Evolutionary conservation across 192 early-diverging fungal species (phyloP), one percentile per base, ranked within the genome.

Genomic region (Pecoramyces ruminantium): DNA sequence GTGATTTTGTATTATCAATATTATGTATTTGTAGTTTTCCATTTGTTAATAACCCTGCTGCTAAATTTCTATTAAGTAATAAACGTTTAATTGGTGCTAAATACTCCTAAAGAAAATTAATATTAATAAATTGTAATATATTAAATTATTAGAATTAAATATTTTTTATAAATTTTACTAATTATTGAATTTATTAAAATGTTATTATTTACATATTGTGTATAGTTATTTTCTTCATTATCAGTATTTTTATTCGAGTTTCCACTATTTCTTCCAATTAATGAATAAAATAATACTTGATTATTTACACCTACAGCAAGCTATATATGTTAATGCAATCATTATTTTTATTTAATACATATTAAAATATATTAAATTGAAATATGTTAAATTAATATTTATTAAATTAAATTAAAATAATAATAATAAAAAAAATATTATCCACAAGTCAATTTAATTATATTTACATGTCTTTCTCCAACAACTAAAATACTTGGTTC

Each of bases 11-110:
- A 38, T 87, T 81, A 28, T 83, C 81, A 78, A 88, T 87, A 15
- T 83, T 78, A 79, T 88, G 86, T 14, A 88, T 78, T 40, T 88
- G 81, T 18, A 88, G 80, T 21, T 79, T 77, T 67, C 88, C 88
- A 79, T 85, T 82, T 18, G 78, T 67, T 16, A 88, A 78, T 29
- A 87, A 28, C 5, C 80, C 83, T 12, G 86, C 84, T 6, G 82
- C 83, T 78, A 82, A 87, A 30, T 40, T 67, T 5, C 51, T 78
- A 82, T 86, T 89, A 78, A 88, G 81, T n/a, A 42, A 78, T 25
- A 86, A 30, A 14, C 51, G 28, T 79, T 80, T 84, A 13, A 86
- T 78, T 77, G 81, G 77, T 17, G 78, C 84, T 27, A 80, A 27
- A 79, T 86, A 86, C 27, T 86, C 85, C 84, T 86, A 34, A 34